Evolutionary conservation across 2,329 filamentous ascomycete genomes (phyloP).

Genomic region (Fusarium devonianum): DNA sequence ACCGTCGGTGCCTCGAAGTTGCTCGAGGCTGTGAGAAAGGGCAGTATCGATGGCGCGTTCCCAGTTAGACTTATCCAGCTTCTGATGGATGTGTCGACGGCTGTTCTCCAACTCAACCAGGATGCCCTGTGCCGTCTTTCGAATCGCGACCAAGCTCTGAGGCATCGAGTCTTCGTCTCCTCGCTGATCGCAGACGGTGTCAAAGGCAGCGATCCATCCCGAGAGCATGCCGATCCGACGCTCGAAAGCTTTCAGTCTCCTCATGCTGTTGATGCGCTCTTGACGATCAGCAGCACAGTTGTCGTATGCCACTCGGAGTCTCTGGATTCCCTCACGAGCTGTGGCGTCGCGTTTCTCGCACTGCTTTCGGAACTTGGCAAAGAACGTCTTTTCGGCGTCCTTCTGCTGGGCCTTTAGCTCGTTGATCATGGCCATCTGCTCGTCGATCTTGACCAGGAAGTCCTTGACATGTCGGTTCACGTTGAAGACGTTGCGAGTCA

Average conservation of each 20-base stretch:
- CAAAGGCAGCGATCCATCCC: slow-evolving; percentile 92
- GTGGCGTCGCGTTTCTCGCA: slow-evolving; percentile 81
- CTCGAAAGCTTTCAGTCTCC: slow-evolving; percentile 82
- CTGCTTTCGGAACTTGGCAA: slow-evolving; percentile 90
- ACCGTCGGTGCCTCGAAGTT: slow-evolving; percentile 67
- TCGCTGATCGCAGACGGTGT: slow-evolving; percentile 76
- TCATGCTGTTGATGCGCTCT: slow-evolving; percentile 81
- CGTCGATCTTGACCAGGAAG: slow-evolving; percentile 98
- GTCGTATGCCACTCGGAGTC: slow-evolving; percentile 84
- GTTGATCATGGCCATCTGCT: slow-evolving; percentile 96
- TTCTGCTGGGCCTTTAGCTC: slow-evolving; percentile 93
- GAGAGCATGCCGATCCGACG: slow-evolving; percentile 86
- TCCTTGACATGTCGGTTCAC: slow-evolving; percentile 99
- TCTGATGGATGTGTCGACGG: slow-evolving; percentile 88
- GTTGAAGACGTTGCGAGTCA: slow-evolving; percentile 98
- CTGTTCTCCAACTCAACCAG: slow-evolving; percentile 88
- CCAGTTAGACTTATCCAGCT: slow-evolving; percentile 82
- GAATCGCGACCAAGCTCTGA: slow-evolving; percentile 73
- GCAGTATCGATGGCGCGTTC: slow-evolving; percentile 87
- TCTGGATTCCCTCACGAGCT: slow-evolving; percentile 77
- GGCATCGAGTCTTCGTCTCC: slow-evolving; percentile 64
- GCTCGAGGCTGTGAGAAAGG: slow-evolving; percentile 81
- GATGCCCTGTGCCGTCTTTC: slow-evolving; percentile 88
- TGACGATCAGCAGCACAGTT: slow-evolving; percentile 78
- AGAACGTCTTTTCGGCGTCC: slow-evolving; percentile 81